Percentiles rank a stretch among this genome's conserved stretches.
These are phyloP conservation scores for Botrytis fragariae DNA, from an alignment of 2,329 filamentous ascomycete genomes.

Conservation along the genomic window DNA sequence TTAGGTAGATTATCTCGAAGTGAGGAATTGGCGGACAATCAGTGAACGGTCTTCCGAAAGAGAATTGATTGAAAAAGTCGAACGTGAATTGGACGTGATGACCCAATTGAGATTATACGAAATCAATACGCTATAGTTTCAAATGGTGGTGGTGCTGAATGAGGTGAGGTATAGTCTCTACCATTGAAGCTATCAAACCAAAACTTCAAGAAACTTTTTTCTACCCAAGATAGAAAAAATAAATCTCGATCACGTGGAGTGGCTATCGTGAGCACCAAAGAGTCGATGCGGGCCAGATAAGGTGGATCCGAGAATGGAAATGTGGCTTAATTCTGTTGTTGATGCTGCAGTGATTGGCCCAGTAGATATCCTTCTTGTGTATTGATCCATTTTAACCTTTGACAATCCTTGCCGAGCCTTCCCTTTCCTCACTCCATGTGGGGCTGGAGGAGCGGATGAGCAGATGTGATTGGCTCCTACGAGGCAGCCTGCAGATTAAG, in stretches of 20 bases:
- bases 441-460: not conserved
- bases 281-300: not conserved
- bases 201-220: constrained; percentile 18
- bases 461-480: not conserved
- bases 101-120: not conserved
- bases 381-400: not conserved
- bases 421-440: not conserved
- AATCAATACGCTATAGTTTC: not conserved
- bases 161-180: constrained; percentile 1
- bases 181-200: constrained; percentile 12
- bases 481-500: not conserved
- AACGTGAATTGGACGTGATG: not conserved
- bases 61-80: not conserved
- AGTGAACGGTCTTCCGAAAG: not conserved
- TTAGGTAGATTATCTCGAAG: not conserved
- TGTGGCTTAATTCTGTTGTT: not conserved
- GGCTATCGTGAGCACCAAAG: not conserved
- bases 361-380: not conserved
- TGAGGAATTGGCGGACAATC: not conserved
- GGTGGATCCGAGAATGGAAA: constrained; percentile 2
- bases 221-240: constrained; percentile 17
- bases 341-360: not conserved
- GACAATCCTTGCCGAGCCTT: not conserved
- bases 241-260: constrained; percentile 3
- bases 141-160: constrained; percentile 10